Evolutionary conservation across 2,329 filamentous ascomycete species (phyloP).

Genomic region (Aspergillus quadricinctus): DNA sequence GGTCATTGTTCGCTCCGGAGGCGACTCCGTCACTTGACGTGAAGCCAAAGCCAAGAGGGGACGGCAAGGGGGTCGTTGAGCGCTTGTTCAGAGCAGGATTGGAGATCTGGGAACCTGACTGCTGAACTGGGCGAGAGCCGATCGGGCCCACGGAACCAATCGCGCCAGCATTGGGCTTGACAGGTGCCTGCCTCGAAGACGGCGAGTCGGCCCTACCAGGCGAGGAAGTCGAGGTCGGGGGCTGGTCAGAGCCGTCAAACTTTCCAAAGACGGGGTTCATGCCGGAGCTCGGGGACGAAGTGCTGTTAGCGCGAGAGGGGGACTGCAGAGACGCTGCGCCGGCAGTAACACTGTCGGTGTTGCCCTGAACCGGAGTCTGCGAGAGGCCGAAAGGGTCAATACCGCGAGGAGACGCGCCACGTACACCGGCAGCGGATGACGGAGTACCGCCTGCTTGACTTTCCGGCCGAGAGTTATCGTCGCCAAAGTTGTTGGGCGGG

Average conservation of each 20-base stretch:
- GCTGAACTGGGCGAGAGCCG: constrained; percentile 74
- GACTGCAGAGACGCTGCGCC: constrained; percentile 46
- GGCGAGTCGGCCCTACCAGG: constrained; percentile 70
- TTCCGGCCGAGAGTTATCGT: constrained; percentile 64
- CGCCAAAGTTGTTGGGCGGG: constrained; percentile 62
- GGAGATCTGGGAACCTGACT: constrained; percentile 44
- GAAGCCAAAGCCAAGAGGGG: constrained; percentile 75
- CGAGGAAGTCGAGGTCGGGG: constrained; percentile 78
- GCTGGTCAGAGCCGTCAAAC: constrained; percentile 60
- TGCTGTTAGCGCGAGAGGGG: constrained; percentile 73
- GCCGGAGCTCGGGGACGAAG: constrained; percentile 63
- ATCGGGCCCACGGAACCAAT: constrained; percentile 78
- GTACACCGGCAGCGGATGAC: constrained; percentile 57
- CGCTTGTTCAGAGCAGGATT: constrained; percentile 69
- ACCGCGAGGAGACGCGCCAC: constrained; percentile 73
- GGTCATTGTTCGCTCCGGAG: constrained; percentile 41
- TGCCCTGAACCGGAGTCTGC: constrained; percentile 46
- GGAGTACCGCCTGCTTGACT: constrained; percentile 60
- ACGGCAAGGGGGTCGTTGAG: constrained; percentile 85
- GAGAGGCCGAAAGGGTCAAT: constrained; percentile 64
- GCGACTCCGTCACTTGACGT: constrained; percentile 48
- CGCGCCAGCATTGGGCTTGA: constrained; percentile 49
- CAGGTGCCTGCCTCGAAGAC: constrained; percentile 61
- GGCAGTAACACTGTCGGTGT: constrained; percentile 43
- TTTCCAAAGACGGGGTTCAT: constrained; percentile 49